These are phyloP conservation scores for Narthecium ossifragum DNA, from an alignment of 106 monocot genomes.

Conservation along the genomic window DNA sequence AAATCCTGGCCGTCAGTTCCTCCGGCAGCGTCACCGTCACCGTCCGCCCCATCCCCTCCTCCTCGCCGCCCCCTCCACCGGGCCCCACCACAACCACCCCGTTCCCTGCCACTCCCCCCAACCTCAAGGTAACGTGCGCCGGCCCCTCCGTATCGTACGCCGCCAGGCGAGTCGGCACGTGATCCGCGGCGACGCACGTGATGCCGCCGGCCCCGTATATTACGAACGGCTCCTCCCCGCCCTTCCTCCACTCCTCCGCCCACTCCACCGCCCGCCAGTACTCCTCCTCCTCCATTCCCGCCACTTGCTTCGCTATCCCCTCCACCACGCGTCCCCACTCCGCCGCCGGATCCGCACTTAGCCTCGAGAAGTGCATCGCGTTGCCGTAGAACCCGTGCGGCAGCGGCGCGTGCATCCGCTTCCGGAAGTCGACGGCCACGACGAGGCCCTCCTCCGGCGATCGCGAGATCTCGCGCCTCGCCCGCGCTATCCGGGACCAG, in stretches of 20 bases:
- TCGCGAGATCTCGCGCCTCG: too few relatives aligned
- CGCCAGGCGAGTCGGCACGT: constrained; percentile 26
- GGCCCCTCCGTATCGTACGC: constrained; percentile 27
- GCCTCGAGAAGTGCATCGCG: constrained; percentile 60
- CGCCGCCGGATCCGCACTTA: constrained; percentile 17
- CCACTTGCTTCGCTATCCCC: constrained; percentile 18
- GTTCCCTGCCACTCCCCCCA: constrained; percentile 29
- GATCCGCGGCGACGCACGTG: constrained; percentile 41
- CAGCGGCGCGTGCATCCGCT: constrained; percentile 74
- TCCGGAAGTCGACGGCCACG: constrained; percentile 58
- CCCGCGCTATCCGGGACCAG: constrained; percentile 36
- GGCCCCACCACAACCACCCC: constrained; percentile 41
- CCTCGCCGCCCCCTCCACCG: constrained; percentile 31
- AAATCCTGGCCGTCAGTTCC: constrained; percentile 30
- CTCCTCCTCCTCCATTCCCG: constrained; percentile 44
- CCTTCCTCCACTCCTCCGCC: constrained; percentile 12
- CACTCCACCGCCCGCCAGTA: constrained; percentile 53
- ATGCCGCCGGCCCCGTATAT: constrained; percentile 75
- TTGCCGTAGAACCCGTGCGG: constrained; percentile 85
- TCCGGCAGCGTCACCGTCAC: constrained; percentile 43
- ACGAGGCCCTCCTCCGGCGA: too few relatives aligned
- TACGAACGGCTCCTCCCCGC: constrained; percentile 16
- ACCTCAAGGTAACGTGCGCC: constrained; percentile 36
- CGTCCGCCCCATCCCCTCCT: constrained; percentile 21
- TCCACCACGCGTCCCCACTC: constrained; percentile 17